phyloP scores from a whole-genome alignment of 768 basidiomycete species.

The Erythrobasidium yunnanense region DNA sequence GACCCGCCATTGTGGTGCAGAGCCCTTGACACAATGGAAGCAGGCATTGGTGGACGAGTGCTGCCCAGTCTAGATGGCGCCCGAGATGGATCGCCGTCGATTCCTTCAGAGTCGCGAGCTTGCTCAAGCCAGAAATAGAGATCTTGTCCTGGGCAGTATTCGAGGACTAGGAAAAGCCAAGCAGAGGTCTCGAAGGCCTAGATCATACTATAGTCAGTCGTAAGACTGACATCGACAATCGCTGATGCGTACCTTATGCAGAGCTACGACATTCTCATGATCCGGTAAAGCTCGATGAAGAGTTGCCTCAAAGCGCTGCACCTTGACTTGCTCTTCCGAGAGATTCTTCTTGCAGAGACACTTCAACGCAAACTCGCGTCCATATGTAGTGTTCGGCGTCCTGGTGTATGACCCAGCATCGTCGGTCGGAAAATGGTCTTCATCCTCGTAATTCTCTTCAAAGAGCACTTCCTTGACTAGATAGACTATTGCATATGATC shows the following conservation, averaged over 20 bases:
- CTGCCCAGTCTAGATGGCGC: conserved; percentile 39
- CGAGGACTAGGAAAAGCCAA: conserved; percentile 81
- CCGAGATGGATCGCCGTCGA: conserved; percentile 36
- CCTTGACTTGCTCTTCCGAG: conserved; percentile 68
- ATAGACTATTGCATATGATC: conserved; percentile 31
- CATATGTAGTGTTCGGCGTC: conserved; percentile 30
- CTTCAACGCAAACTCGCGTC: conserved; percentile 82
- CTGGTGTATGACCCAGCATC: background rate
- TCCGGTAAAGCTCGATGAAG: conserved; percentile 84
- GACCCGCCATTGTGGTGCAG: conserved; percentile 12
- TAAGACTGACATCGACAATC: background rate
- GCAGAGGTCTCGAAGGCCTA: conserved; percentile 78
- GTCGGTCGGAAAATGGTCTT: conserved; percentile 18
- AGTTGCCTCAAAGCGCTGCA: conserved; percentile 89
- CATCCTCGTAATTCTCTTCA: conserved; percentile 22
- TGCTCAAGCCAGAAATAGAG: conserved; percentile 97
- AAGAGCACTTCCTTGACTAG: conserved; percentile 38
- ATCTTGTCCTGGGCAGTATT: conserved; percentile 93
- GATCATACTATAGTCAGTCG: background rate
- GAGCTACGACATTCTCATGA: conserved; percentile 88
- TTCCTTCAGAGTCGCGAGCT: conserved; percentile 43
- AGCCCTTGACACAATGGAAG: background rate
- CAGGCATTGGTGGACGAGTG: conserved; percentile 31
- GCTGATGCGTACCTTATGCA: conserved; percentile 51
- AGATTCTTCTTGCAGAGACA: conserved; percentile 89